These are phyloP conservation scores for Trebouxia sp. DNA, from an alignment of 139 green algal species.

Conservation along the genomic window DNA sequence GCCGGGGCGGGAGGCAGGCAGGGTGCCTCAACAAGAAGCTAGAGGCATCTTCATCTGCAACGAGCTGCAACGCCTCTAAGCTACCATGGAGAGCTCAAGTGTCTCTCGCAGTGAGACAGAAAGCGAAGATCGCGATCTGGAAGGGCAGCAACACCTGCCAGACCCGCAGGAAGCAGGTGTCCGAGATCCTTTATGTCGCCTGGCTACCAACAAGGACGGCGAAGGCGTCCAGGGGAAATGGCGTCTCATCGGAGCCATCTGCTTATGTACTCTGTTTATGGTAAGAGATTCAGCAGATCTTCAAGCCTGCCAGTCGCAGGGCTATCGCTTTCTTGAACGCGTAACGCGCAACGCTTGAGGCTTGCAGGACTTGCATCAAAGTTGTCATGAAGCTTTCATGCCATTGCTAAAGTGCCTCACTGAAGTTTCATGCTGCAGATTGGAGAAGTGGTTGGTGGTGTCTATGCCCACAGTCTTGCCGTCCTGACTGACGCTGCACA, in stretches of 20 bases:
- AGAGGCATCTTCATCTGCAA: no score
- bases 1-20: neutral
- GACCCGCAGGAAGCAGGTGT: neutral
- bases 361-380: neutral
- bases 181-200: neutral
- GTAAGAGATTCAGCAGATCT: neutral
- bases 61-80: no score
- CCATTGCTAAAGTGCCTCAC: neutral
- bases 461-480: constrained; percentile 58
- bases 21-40: neutral
- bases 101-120: neutral
- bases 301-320: neutral
- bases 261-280: constrained; percentile 10
- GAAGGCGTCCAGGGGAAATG: constrained; percentile 15
- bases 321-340: neutral
- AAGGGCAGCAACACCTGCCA: neutral
- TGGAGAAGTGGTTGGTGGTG: constrained; percentile 21
- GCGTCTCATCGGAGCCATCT: neutral
- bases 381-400: neutral
- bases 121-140: neutral
- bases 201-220: constrained; percentile 3
- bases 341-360: neutral
- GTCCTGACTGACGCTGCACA: constrained; percentile 86
- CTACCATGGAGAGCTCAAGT: no score
- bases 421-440: constrained; percentile 41